A percentile compares a stretch with the other conserved stretches of the same genome.
These are phyloP conservation scores for Parmales sp. DNA, from an alignment of 108 stramenopile species.

Conservation along the genomic window DNA sequence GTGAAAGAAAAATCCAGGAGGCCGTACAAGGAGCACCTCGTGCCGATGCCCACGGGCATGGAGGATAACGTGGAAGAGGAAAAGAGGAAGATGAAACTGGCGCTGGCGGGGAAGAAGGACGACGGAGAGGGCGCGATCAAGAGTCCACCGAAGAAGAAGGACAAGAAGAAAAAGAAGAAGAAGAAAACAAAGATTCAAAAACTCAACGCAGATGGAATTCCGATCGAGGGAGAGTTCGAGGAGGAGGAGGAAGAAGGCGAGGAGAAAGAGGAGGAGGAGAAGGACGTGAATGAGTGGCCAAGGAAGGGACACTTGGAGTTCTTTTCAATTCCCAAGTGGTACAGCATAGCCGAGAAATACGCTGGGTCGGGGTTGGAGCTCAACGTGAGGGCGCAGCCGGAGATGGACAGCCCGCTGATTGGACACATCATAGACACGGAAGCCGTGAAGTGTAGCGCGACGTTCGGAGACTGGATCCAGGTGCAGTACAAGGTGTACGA, in stretches of 20 bases:
- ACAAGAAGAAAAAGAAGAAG: neutral
- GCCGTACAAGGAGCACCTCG: neutral
- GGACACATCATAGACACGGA: neutral
- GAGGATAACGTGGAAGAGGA: slow-evolving; percentile 3
- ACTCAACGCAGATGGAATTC: neutral
- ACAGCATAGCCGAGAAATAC: neutral
- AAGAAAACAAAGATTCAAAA: neutral
- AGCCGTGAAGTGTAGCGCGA: neutral
- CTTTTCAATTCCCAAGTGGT: neutral
- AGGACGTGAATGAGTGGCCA: neutral
- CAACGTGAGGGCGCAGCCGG: neutral
- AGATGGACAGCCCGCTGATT: neutral
- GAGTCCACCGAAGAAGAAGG: neutral
- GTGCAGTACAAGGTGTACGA: neutral
- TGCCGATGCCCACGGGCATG: neutral
- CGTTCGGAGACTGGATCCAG: slow-evolving; percentile 9
- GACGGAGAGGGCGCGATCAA: too few species aligned
- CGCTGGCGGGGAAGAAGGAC: neutral
- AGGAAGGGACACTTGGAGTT: slow-evolving; percentile 3
- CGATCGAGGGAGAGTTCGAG: neutral
- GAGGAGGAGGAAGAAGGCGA: neutral
- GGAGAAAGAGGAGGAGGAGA: neutral
- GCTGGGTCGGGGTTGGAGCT: neutral
- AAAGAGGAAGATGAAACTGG: slow-evolving; percentile 4
- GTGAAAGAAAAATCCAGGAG: neutral